Base-by-base conservation (phyloP, 2,329 filamentous ascomycete genomes). In the Phialemonium atrogriseum region DNA sequence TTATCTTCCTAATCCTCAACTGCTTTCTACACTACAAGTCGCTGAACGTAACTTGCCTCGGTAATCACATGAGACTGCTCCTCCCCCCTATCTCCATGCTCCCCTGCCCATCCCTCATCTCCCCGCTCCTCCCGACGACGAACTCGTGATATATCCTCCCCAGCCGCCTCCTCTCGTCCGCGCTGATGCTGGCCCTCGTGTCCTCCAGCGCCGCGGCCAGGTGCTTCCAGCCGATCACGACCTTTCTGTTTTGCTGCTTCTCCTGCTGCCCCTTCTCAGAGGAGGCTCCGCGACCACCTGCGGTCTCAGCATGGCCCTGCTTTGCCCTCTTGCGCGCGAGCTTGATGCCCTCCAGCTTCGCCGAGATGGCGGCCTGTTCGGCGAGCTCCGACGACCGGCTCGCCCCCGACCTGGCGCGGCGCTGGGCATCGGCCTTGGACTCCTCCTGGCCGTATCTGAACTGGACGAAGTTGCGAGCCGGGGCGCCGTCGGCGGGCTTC, bases 21-120 rank as follows among this genome's bases (percentile, higher is more conserved):
- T n/a, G n/a, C n/a, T n/a, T n/a, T n/a, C n/a, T n/a, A n/a, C n/a
- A n/a, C n/a, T n/a, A n/a, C n/a, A n/a, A n/a, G n/a, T n/a, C n/a
- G n/a, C n/a, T n/a, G n/a, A n/a, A n/a, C n/a, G n/a, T n/a, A n/a
- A n/a, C n/a, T n/a, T n/a, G n/a, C n/a, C n/a, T n/a, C n/a, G n/a
- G n/a, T n/a, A n/a, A 18, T 41, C 35, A 95, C 91, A 96, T 96
- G 58, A 98, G 66, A 59, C 87, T 96, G 47, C 82, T 89, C 52
- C 91, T 69, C 10, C 88, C 91, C 7, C 91, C 91, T 59, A 98
- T 77, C 59, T 96, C 91, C 56, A 80, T 93, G 35, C 82, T 84
- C 0, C 84, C 87, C 58, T 96, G 85, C 2, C 91, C 91, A 56
- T 83, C 89, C 38, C 80, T 85, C 85, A 98, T 87, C 64, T 96